Evolutionary conservation across 352 stramenopile genomes (phyloP).

Genomic region (Phytophthora macrochlamydospora): DNA sequence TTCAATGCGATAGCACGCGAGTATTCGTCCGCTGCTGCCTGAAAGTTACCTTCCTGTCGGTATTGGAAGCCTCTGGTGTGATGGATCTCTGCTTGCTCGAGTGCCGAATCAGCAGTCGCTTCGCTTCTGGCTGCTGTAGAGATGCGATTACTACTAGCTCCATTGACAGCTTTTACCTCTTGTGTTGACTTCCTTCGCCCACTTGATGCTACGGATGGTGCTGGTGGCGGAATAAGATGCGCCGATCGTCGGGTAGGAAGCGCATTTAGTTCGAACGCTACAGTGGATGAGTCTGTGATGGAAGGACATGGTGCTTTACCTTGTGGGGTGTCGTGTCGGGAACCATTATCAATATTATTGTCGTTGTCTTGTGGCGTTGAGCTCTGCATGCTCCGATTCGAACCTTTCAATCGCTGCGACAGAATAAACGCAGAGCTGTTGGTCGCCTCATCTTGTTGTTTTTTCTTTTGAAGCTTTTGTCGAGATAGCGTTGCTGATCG

Average conservation of each 20-base stretch:
- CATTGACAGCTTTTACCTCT: neutral
- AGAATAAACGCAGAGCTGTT: slow-evolving; percentile 18
- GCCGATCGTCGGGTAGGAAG: too few relatives aligned
- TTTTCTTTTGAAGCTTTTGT: slow-evolving; percentile 30
- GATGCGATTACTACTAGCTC: neutral
- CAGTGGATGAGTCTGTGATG: neutral
- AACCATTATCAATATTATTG: slow-evolving; percentile 21
- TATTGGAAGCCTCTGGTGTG: slow-evolving; percentile 71
- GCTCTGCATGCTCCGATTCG: slow-evolving; percentile 1
- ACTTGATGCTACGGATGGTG: too few relatives aligned
- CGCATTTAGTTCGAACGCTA: neutral
- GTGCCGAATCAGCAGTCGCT: neutral
- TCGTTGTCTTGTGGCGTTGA: slow-evolving; percentile 6
- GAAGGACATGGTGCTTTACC: too few relatives aligned
- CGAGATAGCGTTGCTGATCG: slow-evolving; percentile 24
- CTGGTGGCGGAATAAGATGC: too few relatives aligned
- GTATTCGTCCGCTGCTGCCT: slow-evolving; percentile 79
- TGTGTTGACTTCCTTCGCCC: slow-evolving; percentile 7
- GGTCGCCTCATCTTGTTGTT: slow-evolving; percentile 33
- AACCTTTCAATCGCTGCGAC: slow-evolving; percentile 14
- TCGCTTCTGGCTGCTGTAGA: neutral
- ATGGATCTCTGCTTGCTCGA: slow-evolving; percentile 53
- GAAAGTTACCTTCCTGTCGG: slow-evolving; percentile 85
- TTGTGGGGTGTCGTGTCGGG: neutral
- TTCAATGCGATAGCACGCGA: slow-evolving; percentile 75